A percentile compares a stretch with the other conserved stretches of the same genome.
Conservation (phyloP, 495 filamentous ascomycete genomes). For the Hyaloscypha bicolor region DNA sequence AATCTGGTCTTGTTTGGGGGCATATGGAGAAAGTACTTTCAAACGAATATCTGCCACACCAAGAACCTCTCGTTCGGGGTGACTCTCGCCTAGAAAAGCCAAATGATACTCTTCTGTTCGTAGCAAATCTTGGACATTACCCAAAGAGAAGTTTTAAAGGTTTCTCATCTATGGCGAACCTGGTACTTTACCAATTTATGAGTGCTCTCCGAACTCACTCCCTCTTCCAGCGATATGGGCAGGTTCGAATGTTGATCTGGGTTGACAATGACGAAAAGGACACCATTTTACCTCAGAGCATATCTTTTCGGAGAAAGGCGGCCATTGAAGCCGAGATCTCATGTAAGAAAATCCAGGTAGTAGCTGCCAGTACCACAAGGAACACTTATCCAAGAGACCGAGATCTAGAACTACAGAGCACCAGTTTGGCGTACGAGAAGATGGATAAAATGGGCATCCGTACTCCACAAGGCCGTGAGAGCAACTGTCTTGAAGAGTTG, state of each 20-base stretch:
- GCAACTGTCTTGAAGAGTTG: constrained; percentile 21
- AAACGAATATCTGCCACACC: constrained; percentile 51
- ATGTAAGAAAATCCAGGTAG: constrained; percentile 48
- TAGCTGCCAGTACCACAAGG: constrained; percentile 36
- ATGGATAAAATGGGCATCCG: constrained; percentile 25
- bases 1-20: constrained; percentile 50
- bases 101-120: constrained; percentile 69
- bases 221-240: constrained; percentile 63
- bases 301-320: constrained; percentile 52
- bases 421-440: constrained; percentile 17
- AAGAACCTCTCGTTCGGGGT: constrained; percentile 35
- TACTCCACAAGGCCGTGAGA: constrained; percentile 24
- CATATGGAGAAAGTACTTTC: constrained; percentile 52
- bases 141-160: constrained; percentile 37
- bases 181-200: constrained; percentile 53
- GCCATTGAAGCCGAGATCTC: constrained; percentile 59
- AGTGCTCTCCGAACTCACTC: constrained; percentile 40
- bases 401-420: constrained; percentile 39
- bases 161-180: constrained; percentile 39
- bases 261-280: constrained; percentile 50
- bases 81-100: constrained; percentile 38
- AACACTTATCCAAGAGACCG: constrained; percentile 25
- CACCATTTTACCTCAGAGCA: constrained; percentile 51
- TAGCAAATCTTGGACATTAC: constrained; percentile 56
- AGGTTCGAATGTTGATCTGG: constrained; percentile 73